phyloP scores from a whole-genome alignment of 1,284 basidiomycete species.

The Porogramme epimiltina region DNA sequence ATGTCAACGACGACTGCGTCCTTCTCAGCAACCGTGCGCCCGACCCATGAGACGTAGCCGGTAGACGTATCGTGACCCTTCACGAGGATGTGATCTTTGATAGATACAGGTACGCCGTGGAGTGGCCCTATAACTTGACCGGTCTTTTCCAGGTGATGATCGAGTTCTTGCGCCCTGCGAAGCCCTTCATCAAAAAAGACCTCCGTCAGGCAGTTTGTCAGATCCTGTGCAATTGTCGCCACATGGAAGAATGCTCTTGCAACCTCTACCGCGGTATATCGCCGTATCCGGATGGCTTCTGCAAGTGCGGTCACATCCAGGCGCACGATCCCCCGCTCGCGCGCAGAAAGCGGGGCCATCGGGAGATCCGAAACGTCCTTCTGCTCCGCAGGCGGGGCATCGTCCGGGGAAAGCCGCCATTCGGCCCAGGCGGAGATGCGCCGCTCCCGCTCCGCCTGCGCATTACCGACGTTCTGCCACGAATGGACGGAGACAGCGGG shows the following conservation, averaged over 20 bases:
- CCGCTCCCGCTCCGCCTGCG: slow-evolving; percentile 34
- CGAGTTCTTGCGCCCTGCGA: slow-evolving; percentile 50
- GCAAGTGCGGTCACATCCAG: slow-evolving; percentile 38
- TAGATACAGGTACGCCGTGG: slow-evolving; percentile 58
- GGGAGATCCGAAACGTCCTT: slow-evolving; percentile 35
- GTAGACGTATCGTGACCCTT: slow-evolving; percentile 49
- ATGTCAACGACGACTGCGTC: slow-evolving; percentile 50
- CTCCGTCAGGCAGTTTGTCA: slow-evolving; percentile 60
- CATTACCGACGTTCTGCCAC: slow-evolving; percentile 27
- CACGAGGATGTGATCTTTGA: slow-evolving; percentile 58
- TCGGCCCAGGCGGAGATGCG: slow-evolving; percentile 31
- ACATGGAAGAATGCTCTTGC: slow-evolving; percentile 36
- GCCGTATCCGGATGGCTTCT: slow-evolving; percentile 28
- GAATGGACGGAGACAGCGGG: neutral
- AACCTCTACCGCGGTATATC: slow-evolving; percentile 38
- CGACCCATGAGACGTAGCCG: slow-evolving; percentile 57
- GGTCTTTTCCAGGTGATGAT: slow-evolving; percentile 45
- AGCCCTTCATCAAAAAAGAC: slow-evolving; percentile 56
- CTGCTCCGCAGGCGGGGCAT: slow-evolving; percentile 19
- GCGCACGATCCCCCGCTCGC: slow-evolving; percentile 36
- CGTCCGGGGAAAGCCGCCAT: slow-evolving; percentile 30
- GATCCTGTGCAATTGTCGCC: slow-evolving; percentile 37
- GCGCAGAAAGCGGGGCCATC: slow-evolving; percentile 30
- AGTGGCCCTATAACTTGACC: slow-evolving; percentile 57
- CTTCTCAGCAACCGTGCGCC: slow-evolving; percentile 39